Percentiles rank a stretch among this genome's conserved stretches.
Evolutionary conservation across 164 flowering plant species (phyloP).

Genomic region (Sedum album): DNA sequence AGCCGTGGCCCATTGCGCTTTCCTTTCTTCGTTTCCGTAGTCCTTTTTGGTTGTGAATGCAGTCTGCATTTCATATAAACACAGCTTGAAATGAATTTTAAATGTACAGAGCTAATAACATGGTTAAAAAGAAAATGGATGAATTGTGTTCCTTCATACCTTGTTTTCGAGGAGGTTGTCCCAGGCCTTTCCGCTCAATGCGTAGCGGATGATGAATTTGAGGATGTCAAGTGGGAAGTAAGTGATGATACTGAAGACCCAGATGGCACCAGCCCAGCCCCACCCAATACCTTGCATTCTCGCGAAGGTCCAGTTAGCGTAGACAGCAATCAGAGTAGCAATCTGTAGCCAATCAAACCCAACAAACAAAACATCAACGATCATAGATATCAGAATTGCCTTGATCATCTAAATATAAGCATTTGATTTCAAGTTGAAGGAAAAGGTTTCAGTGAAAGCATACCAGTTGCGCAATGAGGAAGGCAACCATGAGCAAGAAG

Average conservation of each 20-base stretch:
- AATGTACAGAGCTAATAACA: neutral
- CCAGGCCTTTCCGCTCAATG: constrained; percentile 85
- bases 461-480: constrained; percentile 62
- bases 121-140: neutral
- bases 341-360: constrained; percentile 24
- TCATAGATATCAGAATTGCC: neutral
- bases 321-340: constrained; percentile 84
- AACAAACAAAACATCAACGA: too few relatives aligned
- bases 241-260: constrained; percentile 66
- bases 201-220: constrained; percentile 63
- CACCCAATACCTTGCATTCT: constrained; percentile 86
- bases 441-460: constrained; percentile 10
- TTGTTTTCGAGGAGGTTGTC: constrained; percentile 73
- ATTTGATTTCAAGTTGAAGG: neutral
- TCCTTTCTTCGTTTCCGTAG: constrained; percentile 74
- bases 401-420: too few relatives aligned
- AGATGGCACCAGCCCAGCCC: constrained; percentile 94
- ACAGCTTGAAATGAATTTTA: neutral
- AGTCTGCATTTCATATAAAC: constrained; percentile 24
- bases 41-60: constrained; percentile 82
- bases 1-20: constrained; percentile 77
- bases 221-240: constrained; percentile 77
- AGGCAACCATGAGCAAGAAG: constrained; percentile 49
- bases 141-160: constrained; percentile 23
- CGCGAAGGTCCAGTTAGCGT: constrained; percentile 72